Evolutionary conservation across 305 asterid species (phyloP).

Genomic region (Lippia alba): DNA sequence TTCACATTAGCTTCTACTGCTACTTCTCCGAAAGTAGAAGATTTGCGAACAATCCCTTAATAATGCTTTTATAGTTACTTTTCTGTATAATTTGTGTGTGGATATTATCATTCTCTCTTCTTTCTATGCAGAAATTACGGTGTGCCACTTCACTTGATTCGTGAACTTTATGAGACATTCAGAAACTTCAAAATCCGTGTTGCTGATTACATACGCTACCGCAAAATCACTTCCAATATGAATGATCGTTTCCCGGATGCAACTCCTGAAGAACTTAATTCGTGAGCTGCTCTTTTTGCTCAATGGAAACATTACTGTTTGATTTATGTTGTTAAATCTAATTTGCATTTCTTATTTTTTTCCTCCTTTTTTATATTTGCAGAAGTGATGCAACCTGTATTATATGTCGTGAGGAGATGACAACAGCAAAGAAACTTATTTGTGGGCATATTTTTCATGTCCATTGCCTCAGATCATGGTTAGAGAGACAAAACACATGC

Average conservation of each 20-base stretch:
- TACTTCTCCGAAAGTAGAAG: background rate
- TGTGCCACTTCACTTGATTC: constrained; percentile 90
- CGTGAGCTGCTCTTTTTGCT: constrained; percentile 48
- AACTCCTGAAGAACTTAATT: constrained; percentile 78
- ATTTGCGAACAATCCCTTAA: no score
- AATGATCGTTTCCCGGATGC: constrained; percentile 91
- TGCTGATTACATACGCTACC: constrained; percentile 86
- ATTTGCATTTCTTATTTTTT: constrained; percentile 11
- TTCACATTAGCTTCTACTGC: background rate
- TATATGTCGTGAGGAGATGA: constrained; percentile 99
- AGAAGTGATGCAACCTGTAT: constrained; percentile 95
- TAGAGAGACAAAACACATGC: constrained; percentile 93
- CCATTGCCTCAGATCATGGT: constrained; percentile 96
- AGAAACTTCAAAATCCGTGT: constrained; percentile 84
- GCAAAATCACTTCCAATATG: constrained; percentile 89
- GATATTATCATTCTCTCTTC: constrained; percentile 22
- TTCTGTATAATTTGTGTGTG: background rate
- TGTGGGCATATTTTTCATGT: constrained; percentile 97
- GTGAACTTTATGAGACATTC: constrained; percentile 90
- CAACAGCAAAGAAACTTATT: constrained; percentile 82
- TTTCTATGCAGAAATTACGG: constrained; percentile 70
- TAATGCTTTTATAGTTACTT: background rate
- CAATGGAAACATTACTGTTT: constrained; percentile 7
- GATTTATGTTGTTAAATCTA: constrained; percentile 9
- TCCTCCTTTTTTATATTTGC: constrained; percentile 26